phyloP scores from a whole-genome alignment of 306 rosid genomes.

The Cicer yamashitae region DNA sequence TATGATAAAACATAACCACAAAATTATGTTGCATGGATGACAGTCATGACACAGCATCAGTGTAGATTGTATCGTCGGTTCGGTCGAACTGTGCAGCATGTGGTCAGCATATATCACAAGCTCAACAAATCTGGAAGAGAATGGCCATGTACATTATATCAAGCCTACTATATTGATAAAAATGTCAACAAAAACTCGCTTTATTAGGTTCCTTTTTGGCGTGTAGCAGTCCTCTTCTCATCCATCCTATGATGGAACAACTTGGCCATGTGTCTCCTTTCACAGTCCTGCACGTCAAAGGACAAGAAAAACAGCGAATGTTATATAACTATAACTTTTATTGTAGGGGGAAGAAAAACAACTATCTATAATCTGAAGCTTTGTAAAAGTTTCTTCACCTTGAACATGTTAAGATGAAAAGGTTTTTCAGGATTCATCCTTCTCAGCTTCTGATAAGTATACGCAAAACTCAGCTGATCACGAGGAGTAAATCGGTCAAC shows the following conservation, averaged over 20 bases:
- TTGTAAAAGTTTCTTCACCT: constrained; percentile 61
- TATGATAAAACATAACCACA: constrained; percentile 47
- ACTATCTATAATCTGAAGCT: constrained; percentile 19
- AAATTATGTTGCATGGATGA: constrained; percentile 44
- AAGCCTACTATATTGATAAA: constrained; percentile 32
- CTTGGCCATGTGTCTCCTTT: constrained; percentile 91
- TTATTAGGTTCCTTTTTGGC: constrained; percentile 46
- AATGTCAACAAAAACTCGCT: constrained; percentile 34
- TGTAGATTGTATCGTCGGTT: constrained; percentile 40
- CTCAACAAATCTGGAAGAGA: constrained; percentile 43
- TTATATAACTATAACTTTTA: constrained; percentile 12
- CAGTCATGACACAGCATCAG: constrained; percentile 40
- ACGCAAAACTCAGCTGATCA: constrained; percentile 95
- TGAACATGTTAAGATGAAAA: constrained; percentile 89
- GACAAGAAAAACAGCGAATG: constrained; percentile 34
- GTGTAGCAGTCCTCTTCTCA: constrained; percentile 57
- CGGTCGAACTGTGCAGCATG: constrained; percentile 43
- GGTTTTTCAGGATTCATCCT: constrained; percentile 89
- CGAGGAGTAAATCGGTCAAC: constrained; percentile 95
- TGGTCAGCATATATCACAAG: constrained; percentile 47
- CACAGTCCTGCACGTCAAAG: constrained; percentile 73
- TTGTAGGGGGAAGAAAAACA: constrained; percentile 21
- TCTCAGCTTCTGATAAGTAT: constrained; percentile 88
- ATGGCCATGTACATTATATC: constrained; percentile 40
- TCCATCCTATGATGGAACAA: constrained; percentile 84